Evolutionary conservation across 495 filamentous ascomycete genomes (phyloP), one percentile per base, ranked within the genome.

Genomic region (Trichoderma erinaceum): DNA sequence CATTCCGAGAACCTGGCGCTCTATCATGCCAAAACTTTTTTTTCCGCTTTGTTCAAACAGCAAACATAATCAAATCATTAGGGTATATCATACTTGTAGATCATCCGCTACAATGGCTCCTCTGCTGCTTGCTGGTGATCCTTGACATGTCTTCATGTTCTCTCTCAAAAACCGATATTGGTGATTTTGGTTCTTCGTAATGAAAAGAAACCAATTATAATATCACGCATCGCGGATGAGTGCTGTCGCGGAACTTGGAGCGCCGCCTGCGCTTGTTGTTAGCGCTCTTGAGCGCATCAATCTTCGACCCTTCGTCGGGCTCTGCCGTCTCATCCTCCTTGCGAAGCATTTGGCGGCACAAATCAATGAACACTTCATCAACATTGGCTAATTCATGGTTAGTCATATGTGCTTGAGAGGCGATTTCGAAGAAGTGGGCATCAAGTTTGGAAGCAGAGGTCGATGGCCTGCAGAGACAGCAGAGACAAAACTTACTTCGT

Each of bases 301-400:
- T 73, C 75, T 74, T 77, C 50, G 73, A 72, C 65, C 78, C 76
- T 21, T 78, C 69, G 73, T 83, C 74, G 73, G 74, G 41, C 61
- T 80, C 68, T 70, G 86, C 75, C 21, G 71, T 69, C 74, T 76
- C 68, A 79, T 83, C 80, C 68, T 93, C 89, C 70, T 87, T 90
- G 66, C 85, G 85, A 61, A 97, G 90, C 79, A 97, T 96, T 79
- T 97, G 93, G 66, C 92, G 84, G 75, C 92, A 97, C 71, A 97
- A 86, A 77, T 98, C 92, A 71, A 92, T 81, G 79, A 97, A 99
- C 52, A 95, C 92, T 75, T 98, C 94, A 73, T 97, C 92, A 18
- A 99, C 96, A 72, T 99, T 98, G 68, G 89, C 88, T 82, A 83
- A 16, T 78, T 8, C 63, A 6, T 35, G 64, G 65, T 74, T 67